Evolutionary conservation across 1,284 basidiomycete species (phyloP).

Genomic region (Ganoderma lingzhi): DNA sequence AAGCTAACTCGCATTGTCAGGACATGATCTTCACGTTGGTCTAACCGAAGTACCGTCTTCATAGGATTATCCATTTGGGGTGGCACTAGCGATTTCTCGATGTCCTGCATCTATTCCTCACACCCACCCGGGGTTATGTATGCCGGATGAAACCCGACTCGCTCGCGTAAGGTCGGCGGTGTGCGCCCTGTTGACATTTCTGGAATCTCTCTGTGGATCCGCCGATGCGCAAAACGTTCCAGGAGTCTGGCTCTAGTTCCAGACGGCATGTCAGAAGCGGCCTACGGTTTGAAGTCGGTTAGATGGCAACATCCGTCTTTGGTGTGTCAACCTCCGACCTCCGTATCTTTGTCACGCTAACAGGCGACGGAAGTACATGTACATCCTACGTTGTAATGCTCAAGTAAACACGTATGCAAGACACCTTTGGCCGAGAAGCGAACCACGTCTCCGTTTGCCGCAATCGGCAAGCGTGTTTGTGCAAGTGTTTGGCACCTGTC

Average conservation of each 20-base stretch:
- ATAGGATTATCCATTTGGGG: background rate
- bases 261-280: background rate
- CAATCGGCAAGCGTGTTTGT: background rate
- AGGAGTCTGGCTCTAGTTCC: background rate
- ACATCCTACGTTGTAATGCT: background rate
- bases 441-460: background rate
- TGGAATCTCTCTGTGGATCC: background rate
- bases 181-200: background rate
- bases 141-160: background rate
- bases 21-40: background rate
- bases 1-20: background rate
- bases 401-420: background rate
- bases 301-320: background rate
- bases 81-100: background rate
- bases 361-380: background rate
- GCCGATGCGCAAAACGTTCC: background rate
- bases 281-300: background rate
- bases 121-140: background rate
- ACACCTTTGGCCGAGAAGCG: background rate
- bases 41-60: background rate
- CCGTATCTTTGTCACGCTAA: background rate
- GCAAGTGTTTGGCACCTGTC: background rate
- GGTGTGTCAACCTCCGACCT: constrained; percentile 5
- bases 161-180: background rate
- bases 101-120: background rate